Conservation (phyloP, 2,329 filamentous ascomycete genomes). For the Aspergillus sp. region DNA sequence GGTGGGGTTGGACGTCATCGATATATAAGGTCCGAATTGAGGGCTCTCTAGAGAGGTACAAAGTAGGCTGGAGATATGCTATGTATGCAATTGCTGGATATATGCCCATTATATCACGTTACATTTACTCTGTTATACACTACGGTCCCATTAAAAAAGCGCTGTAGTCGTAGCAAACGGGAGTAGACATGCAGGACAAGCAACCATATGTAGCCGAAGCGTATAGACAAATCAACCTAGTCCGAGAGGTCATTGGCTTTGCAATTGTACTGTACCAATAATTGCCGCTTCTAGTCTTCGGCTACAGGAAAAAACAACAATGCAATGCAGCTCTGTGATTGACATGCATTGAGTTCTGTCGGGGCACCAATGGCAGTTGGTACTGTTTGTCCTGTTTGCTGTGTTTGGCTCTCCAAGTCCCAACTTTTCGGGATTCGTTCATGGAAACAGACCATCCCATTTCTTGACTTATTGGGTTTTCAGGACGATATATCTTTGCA, state of each 20-base stretch:
- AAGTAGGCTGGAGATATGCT: neutral
- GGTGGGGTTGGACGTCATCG: constrained; percentile 8
- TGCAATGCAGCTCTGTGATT: neutral
- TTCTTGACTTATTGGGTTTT: neutral
- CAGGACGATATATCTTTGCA: neutral
- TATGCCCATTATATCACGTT: neutral
- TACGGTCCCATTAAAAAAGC: no score
- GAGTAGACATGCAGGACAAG: no score
- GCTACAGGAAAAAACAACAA: neutral
- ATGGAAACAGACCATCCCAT: neutral
- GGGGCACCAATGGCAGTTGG: constrained; percentile 12
- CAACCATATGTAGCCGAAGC: no score
- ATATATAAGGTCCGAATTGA: constrained; percentile 1
- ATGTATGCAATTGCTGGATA: neutral
- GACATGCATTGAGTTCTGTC: neutral
- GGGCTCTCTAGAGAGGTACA: neutral
- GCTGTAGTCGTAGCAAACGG: no score
- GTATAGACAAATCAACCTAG: no score
- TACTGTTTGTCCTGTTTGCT: constrained; percentile 11
- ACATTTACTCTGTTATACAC: no score
- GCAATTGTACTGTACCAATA: neutral
- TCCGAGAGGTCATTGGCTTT: no score
- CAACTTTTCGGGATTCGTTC: constrained; percentile 4
- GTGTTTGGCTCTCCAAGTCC: constrained; percentile 19
- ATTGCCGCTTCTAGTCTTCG: neutral